Base-by-base conservation (phyloP, 768 basidiomycete genomes). In the Suillus americanus region DNA sequence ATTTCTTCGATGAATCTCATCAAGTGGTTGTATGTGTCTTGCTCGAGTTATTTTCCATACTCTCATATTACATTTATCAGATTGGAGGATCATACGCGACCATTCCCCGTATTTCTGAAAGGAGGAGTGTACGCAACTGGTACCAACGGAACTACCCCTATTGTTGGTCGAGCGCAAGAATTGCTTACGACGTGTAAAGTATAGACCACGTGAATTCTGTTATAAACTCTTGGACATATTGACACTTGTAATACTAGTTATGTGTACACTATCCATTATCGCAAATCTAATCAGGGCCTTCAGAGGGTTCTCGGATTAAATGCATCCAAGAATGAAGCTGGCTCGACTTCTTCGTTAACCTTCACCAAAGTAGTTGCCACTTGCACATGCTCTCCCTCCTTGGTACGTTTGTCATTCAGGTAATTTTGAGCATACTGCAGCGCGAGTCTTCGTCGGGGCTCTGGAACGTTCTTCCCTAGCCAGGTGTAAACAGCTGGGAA, bases 131-230 rank as follows among this genome's bases (percentile, higher is more conserved):
- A 72, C 83, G 93, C 64, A 99, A 99, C 80, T 98, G 89, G 86
- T 96, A 94, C 76, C 94, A 96, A 77, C 83, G 86, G 68, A 94
- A 91, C 72, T 99, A 99, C 67, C 88, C 90, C 1, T 99, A 92
- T 74, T 80, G 95, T 3, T 98, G 95, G 89, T 82, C 89, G 60
- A 92, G 94, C 23, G 97, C 85, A 5, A 77, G 89, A 28, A 76
- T 91, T 18, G 89, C 75, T 37, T 91, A 89, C 67, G 84, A 90
- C 64, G 55, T 75, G 9, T 75, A 63, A 68, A 55, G 56, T 12
- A 28, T 20, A 41, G 3, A 20, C 28, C 13, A 14, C 6, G 25
- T 12, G 25, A 28, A 40, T 18, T n/a, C 43, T 54, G 10, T n/a
- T 8, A 13, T 54, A 35, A 5, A 54, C 5, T 54, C 18, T 54